phyloP scores from a whole-genome alignment of 1,284 basidiomycete genomes.

The Stygiomarasmius scandens region DNA sequence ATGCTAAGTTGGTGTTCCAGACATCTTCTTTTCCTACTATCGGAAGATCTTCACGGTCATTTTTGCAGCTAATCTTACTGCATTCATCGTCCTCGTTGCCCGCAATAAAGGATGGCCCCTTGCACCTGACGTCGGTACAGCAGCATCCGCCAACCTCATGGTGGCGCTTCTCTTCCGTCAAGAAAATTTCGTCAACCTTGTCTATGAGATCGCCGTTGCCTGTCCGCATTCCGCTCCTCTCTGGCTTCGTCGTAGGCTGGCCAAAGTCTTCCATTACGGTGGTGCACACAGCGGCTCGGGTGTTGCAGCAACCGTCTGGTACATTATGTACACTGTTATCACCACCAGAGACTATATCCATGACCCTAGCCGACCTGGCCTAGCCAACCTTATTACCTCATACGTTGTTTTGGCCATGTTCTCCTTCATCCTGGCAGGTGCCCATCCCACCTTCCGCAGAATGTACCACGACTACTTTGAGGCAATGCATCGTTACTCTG shows the following conservation, averaged over 20 bases:
- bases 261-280: constrained; percentile 38
- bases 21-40: constrained; percentile 32
- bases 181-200: constrained; percentile 38
- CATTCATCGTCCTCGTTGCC: constrained; percentile 18
- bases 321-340: constrained; percentile 33
- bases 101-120: constrained; percentile 27
- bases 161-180: constrained; percentile 37
- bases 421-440: constrained; percentile 31
- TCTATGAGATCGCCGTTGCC: constrained; percentile 33
- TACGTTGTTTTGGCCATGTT: constrained; percentile 31
- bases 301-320: constrained; percentile 35
- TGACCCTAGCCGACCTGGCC: constrained; percentile 19
- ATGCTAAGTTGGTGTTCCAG: constrained; percentile 19
- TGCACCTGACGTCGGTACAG: constrained; percentile 31
- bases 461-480: constrained; percentile 38
- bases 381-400: constrained; percentile 27
- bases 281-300: constrained; percentile 38
- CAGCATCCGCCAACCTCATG: constrained; percentile 39
- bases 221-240: constrained; percentile 35
- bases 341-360: constrained; percentile 32
- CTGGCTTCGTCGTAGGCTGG: constrained; percentile 31
- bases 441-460: constrained; percentile 33
- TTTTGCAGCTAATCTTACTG: constrained; percentile 25
- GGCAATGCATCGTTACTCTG: constrained; percentile 33
- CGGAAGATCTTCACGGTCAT: constrained; percentile 29